Percentiles rank a stretch among this genome's conserved stretches.
Evolutionary conservation across 805 yeast genomes (phyloP).

Genomic region (Spencermartinsiella europaea): DNA sequence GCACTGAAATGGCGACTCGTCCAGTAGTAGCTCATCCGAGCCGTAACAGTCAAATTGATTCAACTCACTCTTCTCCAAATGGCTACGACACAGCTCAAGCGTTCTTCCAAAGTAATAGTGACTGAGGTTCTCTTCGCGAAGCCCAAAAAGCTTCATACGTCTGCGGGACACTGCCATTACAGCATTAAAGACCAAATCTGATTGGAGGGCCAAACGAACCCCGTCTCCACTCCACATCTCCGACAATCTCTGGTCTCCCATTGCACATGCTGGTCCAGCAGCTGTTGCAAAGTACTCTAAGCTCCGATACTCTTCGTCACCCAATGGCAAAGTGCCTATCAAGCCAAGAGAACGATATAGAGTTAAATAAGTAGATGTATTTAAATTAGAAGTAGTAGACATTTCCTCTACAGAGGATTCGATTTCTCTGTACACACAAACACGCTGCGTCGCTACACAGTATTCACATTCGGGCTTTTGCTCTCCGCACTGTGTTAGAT

Average conservation of each 20-base stretch:
- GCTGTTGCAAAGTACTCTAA: not conserved
- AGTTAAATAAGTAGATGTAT: too few species aligned
- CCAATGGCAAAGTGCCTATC: not conserved
- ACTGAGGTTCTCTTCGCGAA: not conserved
- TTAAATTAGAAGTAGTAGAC: too few species aligned
- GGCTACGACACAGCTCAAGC: not conserved
- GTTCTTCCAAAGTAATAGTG: not conserved
- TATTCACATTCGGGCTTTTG: conserved; percentile 3
- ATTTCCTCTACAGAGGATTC: too few species aligned
- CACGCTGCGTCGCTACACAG: not conserved
- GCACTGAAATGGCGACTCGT: too few species aligned
- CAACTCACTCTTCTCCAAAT: not conserved
- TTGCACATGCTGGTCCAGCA: not conserved
- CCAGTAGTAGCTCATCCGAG: not conserved
- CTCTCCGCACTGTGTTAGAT: conserved; percentile 1
- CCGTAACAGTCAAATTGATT: not conserved
- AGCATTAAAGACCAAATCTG: conserved; percentile 1
- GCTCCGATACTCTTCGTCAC: not conserved
- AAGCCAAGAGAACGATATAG: not conserved
- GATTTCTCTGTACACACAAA: not conserved
- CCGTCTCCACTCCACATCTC: not conserved
- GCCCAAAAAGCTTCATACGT: not conserved
- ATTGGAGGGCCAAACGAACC: not conserved
- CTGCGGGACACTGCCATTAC: not conserved
- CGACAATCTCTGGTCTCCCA: not conserved